Evolutionary conservation across 345 rosid species (phyloP), one percentile per base, ranked within the genome.

Genomic region (Melaleuca alternifolia): DNA sequence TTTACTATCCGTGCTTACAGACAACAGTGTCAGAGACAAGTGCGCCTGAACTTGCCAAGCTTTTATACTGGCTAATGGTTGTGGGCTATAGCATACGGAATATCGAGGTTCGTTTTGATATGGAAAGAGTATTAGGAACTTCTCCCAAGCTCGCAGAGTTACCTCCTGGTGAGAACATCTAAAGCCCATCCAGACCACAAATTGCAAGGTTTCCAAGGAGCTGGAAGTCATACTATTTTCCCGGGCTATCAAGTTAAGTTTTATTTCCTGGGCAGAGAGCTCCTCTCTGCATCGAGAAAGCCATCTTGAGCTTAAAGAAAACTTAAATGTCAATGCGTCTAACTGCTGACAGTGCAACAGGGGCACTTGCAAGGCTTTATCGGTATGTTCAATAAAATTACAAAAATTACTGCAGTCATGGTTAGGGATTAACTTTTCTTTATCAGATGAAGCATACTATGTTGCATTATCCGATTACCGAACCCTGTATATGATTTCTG

Each of bases 1-100:
- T 10, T 83, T 37, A 44, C 6, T 6, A 53, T 53, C 62, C 3
- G 1, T 83, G 56, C 8, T 52, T 53, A n/a, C 97, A 97, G 99
- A 90, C 93, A 61, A 91, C 92, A 87, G 91, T 93, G 46, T 92
- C 95, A 7, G 98, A 96, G 94, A 95, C 98, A 8, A 95, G 95
- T 85, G 99, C 98, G 54, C 88, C 96, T 0, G 99, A 97, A 87
- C 98, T 96, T 33, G 98, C 95, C 37, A 96, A 93, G 91, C 91
- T 97, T 85, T 92, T 97, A 85, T 96, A 93, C 86, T 97, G 99
- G 98, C 88, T 97, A 86, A 96, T 97, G 99, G 98, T 97, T 88
- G 99, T 97, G 7, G 99, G 99, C 54, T 97, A 96, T 92, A 88
- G 99, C 90, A 89, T 97, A 87, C 96, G 99, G 75, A 97, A 95